These are phyloP conservation scores for Trichomonascus vanleenenianus DNA, from an alignment of 805 yeast genomes.

Conservation along the genomic window DNA sequence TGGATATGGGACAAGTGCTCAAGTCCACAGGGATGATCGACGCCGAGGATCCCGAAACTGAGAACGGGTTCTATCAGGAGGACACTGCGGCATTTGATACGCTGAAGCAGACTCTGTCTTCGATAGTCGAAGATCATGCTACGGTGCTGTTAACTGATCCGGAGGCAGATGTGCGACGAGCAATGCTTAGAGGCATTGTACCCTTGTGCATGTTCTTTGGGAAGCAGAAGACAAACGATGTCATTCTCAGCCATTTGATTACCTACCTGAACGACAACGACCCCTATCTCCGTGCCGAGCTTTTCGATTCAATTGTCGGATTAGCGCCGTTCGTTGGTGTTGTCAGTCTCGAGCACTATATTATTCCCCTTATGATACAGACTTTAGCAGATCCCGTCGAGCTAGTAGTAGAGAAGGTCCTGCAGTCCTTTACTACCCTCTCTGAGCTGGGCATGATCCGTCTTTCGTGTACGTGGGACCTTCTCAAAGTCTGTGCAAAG, in stretches of 20 bases:
- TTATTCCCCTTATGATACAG: conserved; percentile 77
- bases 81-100: conserved; percentile 27
- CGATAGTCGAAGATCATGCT: conserved; percentile 58
- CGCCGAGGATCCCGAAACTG: conserved; percentile 39
- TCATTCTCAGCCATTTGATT: conserved; percentile 81
- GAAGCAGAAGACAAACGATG: conserved; percentile 78
- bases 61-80: conserved; percentile 29
- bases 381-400: conserved; percentile 81
- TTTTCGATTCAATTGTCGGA: conserved; percentile 63
- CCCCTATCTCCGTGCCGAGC: conserved; percentile 55
- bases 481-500: conserved; percentile 43
- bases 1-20: conserved; percentile 48
- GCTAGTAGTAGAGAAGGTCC: conserved; percentile 62
- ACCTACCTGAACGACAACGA: conserved; percentile 82
- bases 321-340: conserved; percentile 78
- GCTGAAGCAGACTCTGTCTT: conserved; percentile 39
- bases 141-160: conserved; percentile 62
- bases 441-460: conserved; percentile 50
- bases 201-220: conserved; percentile 80
- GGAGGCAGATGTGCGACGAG: conserved; percentile 55
- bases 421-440: conserved; percentile 50
- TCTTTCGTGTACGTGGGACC: conserved; percentile 45
- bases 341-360: conserved; percentile 75
- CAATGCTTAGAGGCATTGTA: conserved; percentile 62
- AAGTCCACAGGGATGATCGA: conserved; percentile 31